Conservation (phyloP, 1,284 basidiomycete genomes). For the Microbotryomycetes sp. region DNA sequence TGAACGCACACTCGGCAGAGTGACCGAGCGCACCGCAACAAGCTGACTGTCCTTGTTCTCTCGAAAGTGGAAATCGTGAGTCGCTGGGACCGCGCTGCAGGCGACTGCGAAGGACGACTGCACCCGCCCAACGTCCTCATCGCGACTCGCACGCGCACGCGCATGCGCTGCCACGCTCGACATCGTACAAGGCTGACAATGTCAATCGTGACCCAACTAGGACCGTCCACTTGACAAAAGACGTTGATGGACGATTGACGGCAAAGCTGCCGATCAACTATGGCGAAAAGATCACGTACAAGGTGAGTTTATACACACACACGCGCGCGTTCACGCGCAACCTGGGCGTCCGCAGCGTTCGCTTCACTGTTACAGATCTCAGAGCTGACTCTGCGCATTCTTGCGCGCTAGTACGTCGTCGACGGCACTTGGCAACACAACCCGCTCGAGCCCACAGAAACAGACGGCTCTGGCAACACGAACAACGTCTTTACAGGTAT, state of each 20-base stretch:
- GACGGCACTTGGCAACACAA: constrained; percentile 33
- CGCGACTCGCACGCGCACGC: too few species aligned
- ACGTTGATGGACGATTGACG: constrained; percentile 27
- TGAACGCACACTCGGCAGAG: too few species aligned
- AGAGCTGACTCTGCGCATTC: not conserved
- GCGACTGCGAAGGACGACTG: too few species aligned
- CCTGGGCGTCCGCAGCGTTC: not conserved
- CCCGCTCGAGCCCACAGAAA: constrained; percentile 29
- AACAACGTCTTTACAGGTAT: constrained; percentile 35
- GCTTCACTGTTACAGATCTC: too few species aligned
- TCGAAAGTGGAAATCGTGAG: not conserved
- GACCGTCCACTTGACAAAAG: constrained; percentile 3
- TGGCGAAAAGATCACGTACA: constrained; percentile 33
- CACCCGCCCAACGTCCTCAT: too few species aligned
- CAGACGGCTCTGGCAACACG: constrained; percentile 31
- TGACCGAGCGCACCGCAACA: too few species aligned
- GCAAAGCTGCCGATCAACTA: constrained; percentile 21
- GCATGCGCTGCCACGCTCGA: too few species aligned
- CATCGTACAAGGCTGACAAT: not conserved
- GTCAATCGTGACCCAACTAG: not conserved
- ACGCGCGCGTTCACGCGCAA: not conserved
- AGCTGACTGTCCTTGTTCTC: too few species aligned
- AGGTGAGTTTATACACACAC: constrained; percentile 17
- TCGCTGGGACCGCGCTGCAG: too few species aligned
- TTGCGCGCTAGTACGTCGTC: constrained; percentile 29